Evolutionary conservation across 2,329 filamentous ascomycete genomes (phyloP).

Genomic region (Xylariaceae sp.): DNA sequence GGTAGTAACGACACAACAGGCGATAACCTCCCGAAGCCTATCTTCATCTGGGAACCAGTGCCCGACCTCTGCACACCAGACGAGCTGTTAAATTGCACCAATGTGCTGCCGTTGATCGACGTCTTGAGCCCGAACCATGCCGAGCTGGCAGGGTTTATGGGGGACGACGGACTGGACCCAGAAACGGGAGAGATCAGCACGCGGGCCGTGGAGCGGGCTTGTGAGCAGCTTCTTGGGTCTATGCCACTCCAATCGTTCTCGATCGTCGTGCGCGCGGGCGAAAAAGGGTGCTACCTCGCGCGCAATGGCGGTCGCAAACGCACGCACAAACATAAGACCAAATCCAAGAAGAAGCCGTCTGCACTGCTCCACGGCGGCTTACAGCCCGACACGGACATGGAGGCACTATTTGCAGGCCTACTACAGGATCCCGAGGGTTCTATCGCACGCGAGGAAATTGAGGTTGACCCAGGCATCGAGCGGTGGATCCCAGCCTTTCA

Average conservation of each 20-base stretch:
- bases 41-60: constrained; percentile 95
- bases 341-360: constrained; percentile 49
- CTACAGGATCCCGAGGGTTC: constrained; percentile 59
- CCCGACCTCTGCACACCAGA: constrained; percentile 83
- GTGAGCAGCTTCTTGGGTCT: constrained; percentile 66
- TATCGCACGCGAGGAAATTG: constrained; percentile 62
- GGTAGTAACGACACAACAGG: constrained; percentile 4
- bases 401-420: constrained; percentile 64
- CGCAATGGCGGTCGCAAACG: constrained; percentile 61
- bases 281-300: constrained; percentile 72
- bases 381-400: constrained; percentile 67
- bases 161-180: constrained; percentile 60
- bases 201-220: constrained; percentile 60
- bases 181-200: constrained; percentile 60
- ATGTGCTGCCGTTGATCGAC: constrained; percentile 65
- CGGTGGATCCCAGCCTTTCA: constrained; percentile 84
- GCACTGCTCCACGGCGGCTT: constrained; percentile 55
- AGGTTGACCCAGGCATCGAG: constrained; percentile 68
- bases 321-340: constrained; percentile 34
- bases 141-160: constrained; percentile 88
- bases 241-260: constrained; percentile 70
- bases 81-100: constrained; percentile 68
- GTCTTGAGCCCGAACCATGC: constrained; percentile 81
- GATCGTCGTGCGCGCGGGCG: constrained; percentile 73
- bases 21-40: constrained; percentile 56